Conservation (phyloP, 495 filamentous ascomycete genomes). For the Ramalina peruviana region DNA sequence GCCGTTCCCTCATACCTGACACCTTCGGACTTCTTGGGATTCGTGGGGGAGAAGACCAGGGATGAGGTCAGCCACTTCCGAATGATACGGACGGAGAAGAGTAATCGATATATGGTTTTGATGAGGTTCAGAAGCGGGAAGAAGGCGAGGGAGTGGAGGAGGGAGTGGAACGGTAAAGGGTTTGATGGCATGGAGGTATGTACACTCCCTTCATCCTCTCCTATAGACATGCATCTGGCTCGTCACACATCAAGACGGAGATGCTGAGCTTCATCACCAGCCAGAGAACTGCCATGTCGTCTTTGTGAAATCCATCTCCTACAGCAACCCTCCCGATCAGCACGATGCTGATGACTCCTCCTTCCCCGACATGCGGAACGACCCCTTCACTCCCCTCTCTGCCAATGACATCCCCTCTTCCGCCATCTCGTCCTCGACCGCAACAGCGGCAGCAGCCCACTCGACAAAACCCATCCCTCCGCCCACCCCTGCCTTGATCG, state of each 20-base stretch:
- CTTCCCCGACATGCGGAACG: slow-evolving; percentile 47
- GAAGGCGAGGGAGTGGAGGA: slow-evolving; percentile 66
- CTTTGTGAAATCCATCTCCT: slow-evolving; percentile 82
- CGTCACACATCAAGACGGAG: slow-evolving; percentile 11
- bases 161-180: slow-evolving; percentile 83
- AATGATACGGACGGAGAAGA: slow-evolving; percentile 78
- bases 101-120: slow-evolving; percentile 90
- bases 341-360: slow-evolving; percentile 20
- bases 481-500: slow-evolving; percentile 76
- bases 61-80: slow-evolving; percentile 86
- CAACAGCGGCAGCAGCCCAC: slow-evolving; percentile 37
- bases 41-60: slow-evolving; percentile 79
- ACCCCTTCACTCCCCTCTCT: slow-evolving; percentile 46
- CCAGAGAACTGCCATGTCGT: slow-evolving; percentile 94
- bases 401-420: slow-evolving; percentile 22
- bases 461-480: slow-evolving; percentile 76
- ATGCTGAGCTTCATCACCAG: slow-evolving; percentile 27
- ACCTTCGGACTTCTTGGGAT: slow-evolving; percentile 81
- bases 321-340: slow-evolving; percentile 34
- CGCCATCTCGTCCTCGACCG: slow-evolving; percentile 26
- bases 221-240: background rate
- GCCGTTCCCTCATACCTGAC: slow-evolving; percentile 91
- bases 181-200: slow-evolving; percentile 89
- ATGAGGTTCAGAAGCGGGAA: slow-evolving; percentile 80
- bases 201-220: slow-evolving; percentile 2